phyloP scores from a whole-genome alignment of 176 grass and related monocot species.

The Musa troglodytarum region DNA sequence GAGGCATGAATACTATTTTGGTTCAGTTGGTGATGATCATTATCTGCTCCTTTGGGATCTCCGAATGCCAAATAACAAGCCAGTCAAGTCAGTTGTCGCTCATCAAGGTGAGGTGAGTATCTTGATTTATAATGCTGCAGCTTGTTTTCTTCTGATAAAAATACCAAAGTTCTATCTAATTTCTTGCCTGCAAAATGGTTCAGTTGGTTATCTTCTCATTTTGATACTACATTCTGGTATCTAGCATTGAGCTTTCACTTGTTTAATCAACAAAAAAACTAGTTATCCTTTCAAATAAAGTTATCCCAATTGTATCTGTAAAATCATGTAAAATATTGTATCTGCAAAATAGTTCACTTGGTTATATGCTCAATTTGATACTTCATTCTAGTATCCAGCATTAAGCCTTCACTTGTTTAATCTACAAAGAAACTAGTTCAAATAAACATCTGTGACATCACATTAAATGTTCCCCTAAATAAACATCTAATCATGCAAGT shows the following conservation, averaged over 20 bases:
- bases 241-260: background rate
- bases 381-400: no score
- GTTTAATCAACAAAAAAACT: no score
- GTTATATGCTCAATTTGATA: no score
- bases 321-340: no score
- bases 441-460: no score
- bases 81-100: slow-evolving; percentile 72
- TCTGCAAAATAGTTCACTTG: no score
- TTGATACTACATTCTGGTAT: background rate
- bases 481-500: no score
- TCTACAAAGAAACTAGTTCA: no score
- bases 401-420: no score
- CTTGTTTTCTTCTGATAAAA: background rate
- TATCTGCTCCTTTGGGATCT: slow-evolving; percentile 87
- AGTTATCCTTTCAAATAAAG: no score
- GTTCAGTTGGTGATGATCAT: slow-evolving; percentile 90
- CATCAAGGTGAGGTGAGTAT: slow-evolving; percentile 91
- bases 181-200: background rate
- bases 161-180: background rate
- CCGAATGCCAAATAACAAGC: slow-evolving; percentile 50
- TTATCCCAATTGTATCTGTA: no score
- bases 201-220: background rate
- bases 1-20: slow-evolving; percentile 87
- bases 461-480: no score
- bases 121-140: background rate